Percentiles rank a stretch among this genome's conserved stretches.
Evolutionary conservation across 169 alveolate species (phyloP).

Genomic region (Theileria parva): DNA sequence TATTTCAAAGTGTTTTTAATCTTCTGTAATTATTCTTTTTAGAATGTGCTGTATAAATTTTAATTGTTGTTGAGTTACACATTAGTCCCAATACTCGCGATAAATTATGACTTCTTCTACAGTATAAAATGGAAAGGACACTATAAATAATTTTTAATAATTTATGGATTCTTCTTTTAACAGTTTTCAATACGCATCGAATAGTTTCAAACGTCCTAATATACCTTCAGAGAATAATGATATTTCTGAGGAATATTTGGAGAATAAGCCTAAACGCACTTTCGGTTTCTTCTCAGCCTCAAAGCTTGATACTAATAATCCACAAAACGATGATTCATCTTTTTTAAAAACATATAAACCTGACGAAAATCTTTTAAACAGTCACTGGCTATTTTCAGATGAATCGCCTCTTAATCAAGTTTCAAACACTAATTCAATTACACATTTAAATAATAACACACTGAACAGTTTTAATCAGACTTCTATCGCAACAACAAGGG

Average conservation of each 20-base stretch:
- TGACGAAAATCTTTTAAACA: background rate
- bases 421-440: background rate
- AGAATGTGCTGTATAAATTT: background rate
- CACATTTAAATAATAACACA: background rate
- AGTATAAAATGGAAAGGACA: too few species aligned
- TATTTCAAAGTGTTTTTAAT: background rate
- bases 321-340: background rate
- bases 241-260: background rate
- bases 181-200: background rate
- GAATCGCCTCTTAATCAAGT: conserved; percentile 20
- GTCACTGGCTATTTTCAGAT: conserved; percentile 59
- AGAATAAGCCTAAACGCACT: background rate
- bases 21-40: background rate
- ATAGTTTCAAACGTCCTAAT: background rate
- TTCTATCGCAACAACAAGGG: conserved; percentile 17
- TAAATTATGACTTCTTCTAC: background rate
- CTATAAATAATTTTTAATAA: background rate
- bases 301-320: background rate
- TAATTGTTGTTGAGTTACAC: background rate
- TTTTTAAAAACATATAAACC: background rate
- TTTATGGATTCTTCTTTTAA: background rate
- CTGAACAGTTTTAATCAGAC: background rate
- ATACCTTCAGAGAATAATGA: background rate
- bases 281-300: conserved; percentile 6
- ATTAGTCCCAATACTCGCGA: background rate